These are phyloP conservation scores for Eucalyptus sp. DNA, from an alignment of 345 rosid genomes.

Conservation along the genomic window DNA sequence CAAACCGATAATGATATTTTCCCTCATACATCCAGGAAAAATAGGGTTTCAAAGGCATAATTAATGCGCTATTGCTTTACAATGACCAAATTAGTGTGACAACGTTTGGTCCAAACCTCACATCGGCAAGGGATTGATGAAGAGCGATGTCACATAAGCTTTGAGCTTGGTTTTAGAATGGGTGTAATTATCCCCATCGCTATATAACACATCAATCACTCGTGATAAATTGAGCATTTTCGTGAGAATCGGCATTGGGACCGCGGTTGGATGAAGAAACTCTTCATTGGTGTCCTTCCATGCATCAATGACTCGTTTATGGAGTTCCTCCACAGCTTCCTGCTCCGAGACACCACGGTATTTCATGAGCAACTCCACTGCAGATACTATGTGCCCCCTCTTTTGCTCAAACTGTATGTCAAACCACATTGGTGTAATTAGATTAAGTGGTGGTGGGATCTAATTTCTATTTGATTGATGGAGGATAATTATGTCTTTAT, in stretches of 20 bases:
- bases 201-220: constrained; percentile 4
- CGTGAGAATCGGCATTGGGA: constrained; percentile 1
- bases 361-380: constrained; percentile 21
- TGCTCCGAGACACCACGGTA: neutral
- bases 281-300: constrained; percentile 31
- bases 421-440: neutral
- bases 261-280: neutral
- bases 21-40: neutral
- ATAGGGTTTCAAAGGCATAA: neutral
- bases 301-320: neutral
- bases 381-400: constrained; percentile 5
- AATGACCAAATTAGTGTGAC: neutral
- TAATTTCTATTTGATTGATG: neutral
- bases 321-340: neutral
- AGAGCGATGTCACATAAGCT: neutral
- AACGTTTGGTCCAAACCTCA: neutral
- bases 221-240: constrained; percentile 9
- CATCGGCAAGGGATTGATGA: neutral
- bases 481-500: neutral
- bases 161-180: neutral
- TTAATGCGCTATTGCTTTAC: neutral
- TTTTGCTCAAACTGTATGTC: neutral
- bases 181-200: constrained; percentile 13
- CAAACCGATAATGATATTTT: neutral
- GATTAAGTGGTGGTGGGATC: neutral